Conservation (phyloP, 805 yeast genomes). For the Wickerhamiella qilinensis region DNA sequence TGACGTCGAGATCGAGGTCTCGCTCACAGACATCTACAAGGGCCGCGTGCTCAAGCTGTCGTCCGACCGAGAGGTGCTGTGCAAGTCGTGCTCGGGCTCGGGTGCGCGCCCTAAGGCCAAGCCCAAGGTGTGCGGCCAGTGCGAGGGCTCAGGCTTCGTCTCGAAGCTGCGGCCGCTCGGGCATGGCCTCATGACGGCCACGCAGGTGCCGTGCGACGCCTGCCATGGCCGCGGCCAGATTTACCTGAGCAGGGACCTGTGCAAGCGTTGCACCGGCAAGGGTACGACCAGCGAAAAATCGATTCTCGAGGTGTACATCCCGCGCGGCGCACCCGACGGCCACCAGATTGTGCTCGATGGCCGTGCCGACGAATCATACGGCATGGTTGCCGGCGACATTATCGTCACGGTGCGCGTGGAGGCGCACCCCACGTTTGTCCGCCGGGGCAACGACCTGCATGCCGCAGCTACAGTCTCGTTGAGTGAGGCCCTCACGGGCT, state of each 20-base stretch:
- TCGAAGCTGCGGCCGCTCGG: constrained; percentile 48
- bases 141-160: constrained; percentile 57
- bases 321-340: constrained; percentile 49
- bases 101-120: constrained; percentile 54
- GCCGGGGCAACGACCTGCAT: constrained; percentile 50
- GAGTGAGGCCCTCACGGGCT: constrained; percentile 76
- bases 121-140: constrained; percentile 39
- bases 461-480: constrained; percentile 45
- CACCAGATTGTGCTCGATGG: constrained; percentile 46
- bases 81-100: constrained; percentile 56
- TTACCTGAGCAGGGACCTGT: constrained; percentile 47
- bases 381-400: constrained; percentile 64
- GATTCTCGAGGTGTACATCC: constrained; percentile 59
- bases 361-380: constrained; percentile 64
- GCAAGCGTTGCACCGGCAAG: constrained; percentile 60
- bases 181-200: constrained; percentile 59
- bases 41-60: constrained; percentile 70
- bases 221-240: constrained; percentile 61
- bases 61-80: constrained; percentile 54
- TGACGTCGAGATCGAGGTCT: constrained; percentile 41
- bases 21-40: constrained; percentile 72
- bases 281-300: constrained; percentile 48
- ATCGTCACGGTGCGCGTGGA: constrained; percentile 41
- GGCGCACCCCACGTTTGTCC: constrained; percentile 32
- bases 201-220: constrained; percentile 39